Evolutionary conservation across 352 stramenopile species (phyloP).

Genomic region (Phytophthora europaea): DNA sequence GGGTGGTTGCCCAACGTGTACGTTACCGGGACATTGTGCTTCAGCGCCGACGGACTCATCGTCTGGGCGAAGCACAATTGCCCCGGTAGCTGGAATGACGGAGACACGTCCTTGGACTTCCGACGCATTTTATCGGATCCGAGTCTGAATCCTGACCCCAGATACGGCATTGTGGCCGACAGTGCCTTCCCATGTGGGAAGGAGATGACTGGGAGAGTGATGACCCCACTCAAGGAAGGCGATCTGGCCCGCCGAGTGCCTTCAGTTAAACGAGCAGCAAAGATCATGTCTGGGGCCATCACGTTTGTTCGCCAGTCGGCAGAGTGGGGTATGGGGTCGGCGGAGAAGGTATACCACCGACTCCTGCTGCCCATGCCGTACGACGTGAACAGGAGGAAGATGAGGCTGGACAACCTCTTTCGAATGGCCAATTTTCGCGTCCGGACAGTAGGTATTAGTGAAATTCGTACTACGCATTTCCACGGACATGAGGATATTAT

Average conservation of each 20-base stretch:
- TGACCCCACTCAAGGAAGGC: neutral
- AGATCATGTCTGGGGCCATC: neutral
- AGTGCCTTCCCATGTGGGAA: neutral
- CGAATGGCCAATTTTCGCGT: neutral
- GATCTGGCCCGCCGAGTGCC: no score
- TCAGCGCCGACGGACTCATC: conserved; percentile 17
- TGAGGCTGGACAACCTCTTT: no score
- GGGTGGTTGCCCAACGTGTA: conserved; percentile 9
- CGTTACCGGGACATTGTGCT: conserved; percentile 20
- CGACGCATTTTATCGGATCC: neutral
- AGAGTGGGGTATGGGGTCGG: conserved; percentile 3
- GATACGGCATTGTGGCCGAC: neutral
- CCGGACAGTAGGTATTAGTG: conserved; percentile 1
- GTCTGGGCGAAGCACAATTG: conserved; percentile 27
- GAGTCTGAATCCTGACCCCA: neutral
- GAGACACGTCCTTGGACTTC: neutral
- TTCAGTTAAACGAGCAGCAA: no score
- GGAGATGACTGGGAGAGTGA: neutral
- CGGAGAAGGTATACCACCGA: neutral
- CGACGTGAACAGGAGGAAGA: no score
- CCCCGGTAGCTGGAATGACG: conserved; percentile 21
- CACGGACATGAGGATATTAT: conserved; percentile 1
- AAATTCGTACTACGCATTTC: conserved; percentile 11
- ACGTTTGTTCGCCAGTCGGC: neutral
- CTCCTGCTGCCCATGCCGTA: no score